A percentile compares a stretch with the other conserved stretches of the same genome.
Evolutionary conservation across 2,329 filamentous ascomycete species (phyloP).

Genomic region (Penicillium sp.): DNA sequence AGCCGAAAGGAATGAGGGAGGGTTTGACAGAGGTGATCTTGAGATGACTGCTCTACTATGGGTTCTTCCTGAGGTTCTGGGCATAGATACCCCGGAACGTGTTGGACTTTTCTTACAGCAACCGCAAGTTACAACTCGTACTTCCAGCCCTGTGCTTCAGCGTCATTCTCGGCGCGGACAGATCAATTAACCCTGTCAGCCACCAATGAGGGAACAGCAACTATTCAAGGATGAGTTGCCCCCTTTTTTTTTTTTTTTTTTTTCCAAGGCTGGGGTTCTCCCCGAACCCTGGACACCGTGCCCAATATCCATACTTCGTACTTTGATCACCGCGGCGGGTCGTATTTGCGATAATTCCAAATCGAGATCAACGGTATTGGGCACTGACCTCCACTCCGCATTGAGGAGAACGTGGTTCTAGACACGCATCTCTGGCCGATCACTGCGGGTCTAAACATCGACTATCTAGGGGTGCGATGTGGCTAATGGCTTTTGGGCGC

Average conservation of each 20-base stretch:
- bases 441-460: not conserved
- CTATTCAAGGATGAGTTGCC: not conserved
- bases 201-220: not conserved
- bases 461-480: not conserved
- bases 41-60: not conserved
- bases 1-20: not conserved
- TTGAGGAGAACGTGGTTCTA: not conserved
- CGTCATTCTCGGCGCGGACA: not conserved
- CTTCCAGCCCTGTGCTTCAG: not conserved
- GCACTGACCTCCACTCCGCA: not conserved
- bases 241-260: not conserved
- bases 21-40: not conserved
- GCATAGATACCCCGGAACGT: not conserved
- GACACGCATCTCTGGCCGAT: slow-evolving; percentile 3
- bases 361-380: not conserved
- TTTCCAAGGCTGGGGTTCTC: not conserved
- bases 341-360: not conserved
- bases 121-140: not conserved
- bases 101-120: not conserved
- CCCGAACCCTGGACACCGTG: not conserved
- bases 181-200: not conserved
- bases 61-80: not conserved
- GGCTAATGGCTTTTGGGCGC: not conserved
- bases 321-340: not conserved
- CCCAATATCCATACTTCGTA: not conserved